phyloP scores from a whole-genome alignment of 352 stramenopile genomes.

The Phytophthora brassicae region DNA sequence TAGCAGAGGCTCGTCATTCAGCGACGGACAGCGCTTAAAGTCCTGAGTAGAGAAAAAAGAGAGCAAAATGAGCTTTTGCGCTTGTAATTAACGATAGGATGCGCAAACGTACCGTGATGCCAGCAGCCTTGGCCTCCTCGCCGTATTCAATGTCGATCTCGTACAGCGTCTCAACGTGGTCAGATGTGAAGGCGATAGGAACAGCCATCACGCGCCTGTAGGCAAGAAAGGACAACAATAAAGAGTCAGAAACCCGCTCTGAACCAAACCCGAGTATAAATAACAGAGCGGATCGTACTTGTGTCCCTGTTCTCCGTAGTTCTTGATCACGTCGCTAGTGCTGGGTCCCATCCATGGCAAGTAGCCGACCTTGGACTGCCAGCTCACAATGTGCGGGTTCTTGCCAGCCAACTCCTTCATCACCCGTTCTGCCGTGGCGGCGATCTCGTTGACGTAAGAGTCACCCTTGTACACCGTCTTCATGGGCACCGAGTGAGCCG shows the following conservation, averaged over 20 bases:
- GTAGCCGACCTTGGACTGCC: conserved; percentile 98
- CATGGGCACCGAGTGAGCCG: conserved; percentile 89
- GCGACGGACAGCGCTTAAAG: conserved; percentile 94
- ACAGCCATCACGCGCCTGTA: conserved; percentile 94
- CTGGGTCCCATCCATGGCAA: conserved; percentile 98
- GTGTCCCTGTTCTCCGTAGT: conserved; percentile 91
- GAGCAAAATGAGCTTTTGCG: neutral
- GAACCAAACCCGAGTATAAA: neutral
- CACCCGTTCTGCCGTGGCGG: conserved; percentile 68
- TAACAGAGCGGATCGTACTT: conserved; percentile 55
- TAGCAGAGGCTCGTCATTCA: conserved; percentile 95
- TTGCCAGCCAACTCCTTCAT: conserved; percentile 67
- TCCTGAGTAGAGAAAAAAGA: conserved; percentile 39
- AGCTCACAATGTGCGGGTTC: conserved; percentile 91
- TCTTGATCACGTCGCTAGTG: conserved; percentile 95
- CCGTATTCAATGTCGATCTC: conserved; percentile 99
- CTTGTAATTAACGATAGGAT: neutral
- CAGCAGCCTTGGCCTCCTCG: conserved; percentile 94
- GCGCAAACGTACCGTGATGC: conserved; percentile 76
- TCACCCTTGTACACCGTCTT: conserved; percentile 90
- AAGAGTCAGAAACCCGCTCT: conserved; percentile 4
- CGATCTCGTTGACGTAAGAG: conserved; percentile 86
- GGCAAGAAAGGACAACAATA: neutral
- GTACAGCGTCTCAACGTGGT: conserved; percentile 99
- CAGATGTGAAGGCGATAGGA: conserved; percentile 98